Evolutionary conservation across 2,329 filamentous ascomycete genomes (phyloP), one percentile per base, ranked within the genome.

Genomic region (Colletotrichum destructivum): DNA sequence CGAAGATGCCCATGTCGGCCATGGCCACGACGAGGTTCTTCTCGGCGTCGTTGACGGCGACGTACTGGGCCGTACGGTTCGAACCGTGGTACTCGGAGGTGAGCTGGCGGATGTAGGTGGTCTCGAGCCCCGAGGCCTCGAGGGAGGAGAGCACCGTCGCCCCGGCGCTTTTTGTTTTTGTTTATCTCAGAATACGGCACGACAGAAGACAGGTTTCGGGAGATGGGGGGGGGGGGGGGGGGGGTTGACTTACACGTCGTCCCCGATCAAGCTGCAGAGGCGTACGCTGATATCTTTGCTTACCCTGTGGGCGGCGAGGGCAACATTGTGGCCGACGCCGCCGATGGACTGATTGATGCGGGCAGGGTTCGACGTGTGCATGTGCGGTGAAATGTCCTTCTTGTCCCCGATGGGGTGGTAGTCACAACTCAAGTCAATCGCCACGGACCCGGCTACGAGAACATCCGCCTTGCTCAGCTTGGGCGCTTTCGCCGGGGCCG

Each of bases 1-100:
- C 88, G 59, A 98, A 89, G 76, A 98, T 96, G 66, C 87, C 89
- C 95, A 98, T 98, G 79, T 98, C 96, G 5, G 96, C 95, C 94
- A 98, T 97, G 56, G 95, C 96, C 74, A 98, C 82, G n/a, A 95
- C 88, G 2, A 99, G 89, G 74, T 95, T 93, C 80, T 95, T 97
- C 71, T 92, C 90, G 0, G 86, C 86, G 78, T 97, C 93, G 79
- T 98, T 99, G 74, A 98, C 86, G 18, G 96, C 93, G 3, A 98
- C 89, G 79, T 98, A 98, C 80, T 98, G 95, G 0, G 95, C 94
- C 2, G 96, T 98, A 67, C 93, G 88, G 42, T 86, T 87, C 1
- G 87, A 86, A 3, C 85, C 85, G 26, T 81, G 83, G 71, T 84
- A 84, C 54, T 86, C 81, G 18, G 82, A 82, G 16, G 83, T 81